Conservation (phyloP, 805 yeast species). For the Kuraishia hungarica region DNA sequence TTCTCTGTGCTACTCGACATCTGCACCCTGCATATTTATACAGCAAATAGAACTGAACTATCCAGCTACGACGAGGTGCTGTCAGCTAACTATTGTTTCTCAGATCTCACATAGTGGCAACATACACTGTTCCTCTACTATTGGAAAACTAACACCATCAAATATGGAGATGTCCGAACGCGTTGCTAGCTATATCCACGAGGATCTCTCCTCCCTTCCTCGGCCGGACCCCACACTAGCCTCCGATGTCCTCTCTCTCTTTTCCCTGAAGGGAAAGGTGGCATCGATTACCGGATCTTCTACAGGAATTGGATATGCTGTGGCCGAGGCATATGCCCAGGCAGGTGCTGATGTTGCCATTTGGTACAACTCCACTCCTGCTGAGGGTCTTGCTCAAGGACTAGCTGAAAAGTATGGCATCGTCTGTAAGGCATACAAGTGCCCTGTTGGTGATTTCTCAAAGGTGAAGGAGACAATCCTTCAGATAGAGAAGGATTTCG, state of each 20-base stretch:
- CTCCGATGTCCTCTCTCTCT: conserved; percentile 26
- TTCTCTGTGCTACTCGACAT: background rate
- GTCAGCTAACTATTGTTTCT: background rate
- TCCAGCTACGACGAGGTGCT: no score
- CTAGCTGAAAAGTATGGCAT: conserved; percentile 52
- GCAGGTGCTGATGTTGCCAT: conserved; percentile 82
- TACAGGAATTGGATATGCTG: conserved; percentile 75
- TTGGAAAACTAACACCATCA: no score
- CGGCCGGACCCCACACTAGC: background rate
- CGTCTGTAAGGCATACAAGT: conserved; percentile 55
- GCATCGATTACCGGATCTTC: conserved; percentile 81
- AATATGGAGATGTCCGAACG: background rate
- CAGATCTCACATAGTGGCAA: background rate
- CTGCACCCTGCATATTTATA: background rate
- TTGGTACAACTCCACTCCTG: conserved; percentile 55
- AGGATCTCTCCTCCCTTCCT: background rate
- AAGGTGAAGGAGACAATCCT: conserved; percentile 40
- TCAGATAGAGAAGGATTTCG: conserved; percentile 59
- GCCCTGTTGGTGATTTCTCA: conserved; percentile 40
- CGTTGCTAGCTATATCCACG: background rate
- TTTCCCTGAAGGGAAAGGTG: conserved; percentile 76
- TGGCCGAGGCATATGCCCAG: conserved; percentile 76
- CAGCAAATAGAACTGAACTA: background rate
- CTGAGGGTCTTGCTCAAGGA: conserved; percentile 52
- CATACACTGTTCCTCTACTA: no score